A percentile compares a stretch with the other conserved stretches of the same genome.
Evolutionary conservation across 1,284 basidiomycete species (phyloP).

Genomic region (Trametes polyzona): DNA sequence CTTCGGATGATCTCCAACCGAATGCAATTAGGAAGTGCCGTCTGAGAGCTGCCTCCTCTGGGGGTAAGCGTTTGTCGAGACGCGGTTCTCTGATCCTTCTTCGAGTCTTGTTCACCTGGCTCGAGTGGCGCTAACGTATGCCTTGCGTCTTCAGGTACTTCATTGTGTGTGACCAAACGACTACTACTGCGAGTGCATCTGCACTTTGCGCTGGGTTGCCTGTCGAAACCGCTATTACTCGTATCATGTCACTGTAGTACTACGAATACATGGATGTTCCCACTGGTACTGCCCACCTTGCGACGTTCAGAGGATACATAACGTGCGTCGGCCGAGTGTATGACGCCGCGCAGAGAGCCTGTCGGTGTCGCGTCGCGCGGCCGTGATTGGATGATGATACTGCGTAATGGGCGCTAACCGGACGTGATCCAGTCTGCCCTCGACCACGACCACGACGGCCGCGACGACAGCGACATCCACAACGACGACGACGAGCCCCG

Average conservation of each 20-base stretch:
- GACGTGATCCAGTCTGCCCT: neutral
- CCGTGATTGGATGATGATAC: neutral
- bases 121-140: no score
- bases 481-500: conserved; percentile 16
- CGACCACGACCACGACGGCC: conserved; percentile 15
- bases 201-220: no score
- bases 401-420: conserved; percentile 8
- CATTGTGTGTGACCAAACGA: no score
- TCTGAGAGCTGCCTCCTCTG: conserved; percentile 36
- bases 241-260: no score
- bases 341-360: neutral
- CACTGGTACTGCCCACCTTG: no score
- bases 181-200: no score
- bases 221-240: no score
- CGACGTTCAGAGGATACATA: no score
- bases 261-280: no score
- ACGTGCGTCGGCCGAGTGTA: no score
- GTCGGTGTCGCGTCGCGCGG: no score
- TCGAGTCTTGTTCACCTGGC: no score
- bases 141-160: neutral
- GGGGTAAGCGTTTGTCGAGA: conserved; percentile 37
- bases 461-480: conserved; percentile 8
- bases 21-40: conserved; percentile 43
- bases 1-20: conserved; percentile 37
- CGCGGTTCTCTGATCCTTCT: conserved; percentile 38